Evolutionary conservation across 2,329 filamentous ascomycete genomes (phyloP), one percentile per base, ranked within the genome.

Genomic region (Colletotrichum plurivorum): DNA sequence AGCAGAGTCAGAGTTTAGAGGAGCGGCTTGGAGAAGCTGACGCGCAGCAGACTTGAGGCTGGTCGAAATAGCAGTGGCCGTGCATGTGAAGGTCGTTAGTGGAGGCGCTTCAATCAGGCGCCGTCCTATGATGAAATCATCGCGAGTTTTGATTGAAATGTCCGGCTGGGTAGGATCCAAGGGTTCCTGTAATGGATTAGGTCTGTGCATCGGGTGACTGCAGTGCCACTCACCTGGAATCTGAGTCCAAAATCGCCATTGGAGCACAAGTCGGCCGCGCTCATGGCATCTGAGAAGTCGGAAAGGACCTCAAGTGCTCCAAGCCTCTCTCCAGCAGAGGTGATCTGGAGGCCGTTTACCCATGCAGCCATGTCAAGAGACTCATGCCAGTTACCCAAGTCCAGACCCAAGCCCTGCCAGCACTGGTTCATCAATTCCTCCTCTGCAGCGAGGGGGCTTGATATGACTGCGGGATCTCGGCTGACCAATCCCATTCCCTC

Each of bases 401-500:
- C 90, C 36, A 94, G 78, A 20, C 83, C 81, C 91, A 93, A 95
- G 70, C 89, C 87, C 43, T 90, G 83, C 86, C 92, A 92, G 1
- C 85, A 80, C 77, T 94, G 89, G 51, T 86, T 84, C 70, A 92
- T 79, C 3, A 91, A 79, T 73, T 94, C 90, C 57, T 91, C 87
- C 69, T 93, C 88, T 13, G 83, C 82, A 25, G 84, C 82, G 25
- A 75, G 76, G 75, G 54, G 77, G 71, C 58, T 80, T 76, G 64
- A 73, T 4, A 79, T 74, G 49, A 80, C 76, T 16, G 83, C 78
- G 3, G 86, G 79, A 73, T 95, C 92, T 65, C 90, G 88, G 55
- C 86, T 88, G 31, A 94, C 79, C 87, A 90, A 89, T 48, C 94
- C 94, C 92, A 98, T 96, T 16, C 92, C 93, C 10, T 84, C 80